Evolutionary conservation across 2,329 filamentous ascomycete genomes (phyloP), one percentile per base, ranked within the genome.

Genomic region (Incumbomyces delicatus): DNA sequence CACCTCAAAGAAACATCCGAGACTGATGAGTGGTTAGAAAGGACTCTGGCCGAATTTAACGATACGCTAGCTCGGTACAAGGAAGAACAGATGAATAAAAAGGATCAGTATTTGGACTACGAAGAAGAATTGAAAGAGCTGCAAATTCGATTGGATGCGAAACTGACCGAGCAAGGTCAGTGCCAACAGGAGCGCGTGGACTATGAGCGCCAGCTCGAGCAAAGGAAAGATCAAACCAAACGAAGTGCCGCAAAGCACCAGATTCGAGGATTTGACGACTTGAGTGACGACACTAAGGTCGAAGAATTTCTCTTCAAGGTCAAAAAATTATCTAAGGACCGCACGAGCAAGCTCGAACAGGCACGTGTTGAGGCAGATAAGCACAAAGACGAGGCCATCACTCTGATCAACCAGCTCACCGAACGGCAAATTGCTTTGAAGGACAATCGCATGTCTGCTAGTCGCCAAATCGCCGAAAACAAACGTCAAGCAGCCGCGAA

Each of bases 181-280:
- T 81, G 83, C 56, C 79, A 92, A 63, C 90, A 89, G 2, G 83
- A 95, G 60, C 88, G 90, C 66, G 83, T 86, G 51, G 86, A 84
- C 57, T 87, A 92, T 60, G 87, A 95, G 60, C 78, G 83, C 3
- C 85, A 95, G 54, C 62, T 95, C 2, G 72, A 78, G 55, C 71
- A 77, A 37, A 83, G 90, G 33, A 75, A 83, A 58, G 73, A 76
- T 8, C 76, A 94, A 63, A 80, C 95, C 46, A 87, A 81, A 53
- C 81, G 89, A 48, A 80, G 86, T 32, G 87, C 90, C 13, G 74
- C 78, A 38, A 74, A 73, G 20, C 85, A 95, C 63, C 81, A 78
- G 49, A 85, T 98, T 52, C 82, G 87, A 30, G 89, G 89, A 0
- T 95, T 85, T 59, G 87, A 95, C 52, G 78, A 82, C 16, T 80